These are phyloP conservation scores for Yarrowia keelungensis DNA, from an alignment of 805 yeast species.

Conservation along the genomic window DNA sequence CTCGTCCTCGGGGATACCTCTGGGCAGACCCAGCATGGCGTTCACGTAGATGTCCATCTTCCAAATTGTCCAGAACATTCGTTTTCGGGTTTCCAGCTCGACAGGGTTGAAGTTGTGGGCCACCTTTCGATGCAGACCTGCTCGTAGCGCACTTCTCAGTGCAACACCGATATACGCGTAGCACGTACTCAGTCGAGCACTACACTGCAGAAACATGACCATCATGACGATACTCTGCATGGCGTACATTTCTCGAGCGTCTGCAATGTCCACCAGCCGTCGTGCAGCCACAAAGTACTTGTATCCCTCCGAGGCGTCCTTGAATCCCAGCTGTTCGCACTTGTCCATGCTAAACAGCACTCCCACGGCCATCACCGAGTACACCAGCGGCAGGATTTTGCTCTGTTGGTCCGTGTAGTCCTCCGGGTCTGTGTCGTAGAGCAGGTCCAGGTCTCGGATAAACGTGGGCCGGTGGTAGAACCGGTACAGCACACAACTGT, in stretches of 20 bases:
- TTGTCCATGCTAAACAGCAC: slow-evolving; percentile 64
- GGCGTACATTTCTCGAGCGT: slow-evolving; percentile 79
- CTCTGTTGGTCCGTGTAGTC: slow-evolving; percentile 75
- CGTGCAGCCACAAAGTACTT: slow-evolving; percentile 82
- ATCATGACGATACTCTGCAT: slow-evolving; percentile 89
- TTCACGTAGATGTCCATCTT: slow-evolving; percentile 91
- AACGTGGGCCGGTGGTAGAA: slow-evolving; percentile 87
- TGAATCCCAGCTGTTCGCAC: slow-evolving; percentile 54
- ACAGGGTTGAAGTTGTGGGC: slow-evolving; percentile 71
- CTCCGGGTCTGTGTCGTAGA: slow-evolving; percentile 77
- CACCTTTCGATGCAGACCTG: slow-evolving; percentile 81
- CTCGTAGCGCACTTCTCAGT: slow-evolving; percentile 77
- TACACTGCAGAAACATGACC: slow-evolving; percentile 83
- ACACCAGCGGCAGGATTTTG: slow-evolving; percentile 77
- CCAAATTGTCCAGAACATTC: slow-evolving; percentile 87
- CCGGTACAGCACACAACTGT: slow-evolving; percentile 83
- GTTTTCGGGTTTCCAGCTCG: slow-evolving; percentile 80
- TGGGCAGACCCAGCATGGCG: slow-evolving; percentile 84
- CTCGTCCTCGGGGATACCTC: slow-evolving; percentile 76
- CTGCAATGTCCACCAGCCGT: slow-evolving; percentile 78
- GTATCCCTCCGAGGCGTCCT: slow-evolving; percentile 65
- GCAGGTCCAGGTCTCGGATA: slow-evolving; percentile 71
- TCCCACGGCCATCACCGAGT: slow-evolving; percentile 89
- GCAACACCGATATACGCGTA: slow-evolving; percentile 91
- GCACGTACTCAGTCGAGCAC: slow-evolving; percentile 85